Conservation (phyloP, 75 land plant species). For the Cryptomeria japonica region DNA sequence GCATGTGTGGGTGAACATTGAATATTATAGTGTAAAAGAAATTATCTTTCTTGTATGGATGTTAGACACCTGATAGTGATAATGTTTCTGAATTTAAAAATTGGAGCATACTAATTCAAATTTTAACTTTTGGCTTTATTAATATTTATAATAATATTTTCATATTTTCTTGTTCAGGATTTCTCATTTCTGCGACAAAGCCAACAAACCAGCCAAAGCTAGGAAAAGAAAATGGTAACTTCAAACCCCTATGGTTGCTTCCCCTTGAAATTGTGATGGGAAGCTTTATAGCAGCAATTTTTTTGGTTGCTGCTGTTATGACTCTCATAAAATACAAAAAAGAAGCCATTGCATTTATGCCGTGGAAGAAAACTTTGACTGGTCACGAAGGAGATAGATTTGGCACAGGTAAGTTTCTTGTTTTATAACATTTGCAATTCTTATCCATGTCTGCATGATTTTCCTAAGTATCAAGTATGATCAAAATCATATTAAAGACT, state of each 20-base stretch:
- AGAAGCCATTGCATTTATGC: constrained; percentile 10
- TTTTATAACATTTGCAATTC: background rate
- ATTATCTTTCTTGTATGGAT: background rate
- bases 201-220: background rate
- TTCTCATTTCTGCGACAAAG: background rate
- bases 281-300: background rate
- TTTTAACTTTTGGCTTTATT: background rate
- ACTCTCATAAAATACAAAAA: constrained; percentile 11
- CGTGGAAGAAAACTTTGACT: constrained; percentile 21
- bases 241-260: constrained; percentile 18
- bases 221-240: background rate
- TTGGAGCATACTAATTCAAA: background rate
- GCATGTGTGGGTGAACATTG: background rate
- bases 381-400: constrained; percentile 24
- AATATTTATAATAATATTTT: background rate
- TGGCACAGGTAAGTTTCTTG: constrained; percentile 29
- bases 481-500: background rate
- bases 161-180: constrained; percentile 3
- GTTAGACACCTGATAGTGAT: background rate
- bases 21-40: background rate
- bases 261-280: constrained; percentile 30
- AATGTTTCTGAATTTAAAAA: background rate
- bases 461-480: background rate
- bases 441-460: background rate
- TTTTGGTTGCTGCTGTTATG: constrained; percentile 1